Evolutionary conservation across 306 rosid species (phyloP), one percentile per base, ranked within the genome.

Genomic region (Ammopiptanthus mongolicus): DNA sequence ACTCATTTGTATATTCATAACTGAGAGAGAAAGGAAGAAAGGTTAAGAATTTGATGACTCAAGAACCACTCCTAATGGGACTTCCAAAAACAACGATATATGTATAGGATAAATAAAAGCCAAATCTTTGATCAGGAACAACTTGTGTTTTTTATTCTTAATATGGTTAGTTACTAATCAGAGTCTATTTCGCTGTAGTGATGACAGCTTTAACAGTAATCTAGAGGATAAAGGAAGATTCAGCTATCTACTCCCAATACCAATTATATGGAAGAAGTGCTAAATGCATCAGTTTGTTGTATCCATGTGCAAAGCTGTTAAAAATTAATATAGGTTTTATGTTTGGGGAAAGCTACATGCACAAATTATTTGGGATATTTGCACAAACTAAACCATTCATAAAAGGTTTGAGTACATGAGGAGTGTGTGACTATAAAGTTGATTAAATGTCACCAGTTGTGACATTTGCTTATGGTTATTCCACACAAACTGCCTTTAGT

Each of bases 61-160:
- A 83, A 84, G 47, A 78, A 17, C 83, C 95, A 91, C 97, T 87
- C 75, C 6, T 65, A 33, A 6, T 78, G 86, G 76, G 71, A 52
- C 86, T 69, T 31, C 69, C 17, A 75, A 47, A 73, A 59, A 80
- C 51, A 67, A 31, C 67, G 70, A 74, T 69, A 65, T 22, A 41
- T 57, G 60, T 57, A 58, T 46, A 67, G 79, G 67, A 41, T 39
- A 84, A 55, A 81, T 50, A 78, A 73, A 84, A 64, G 82, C 84
- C 86, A 81, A 85, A 85, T 70, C 64, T 78, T 78, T 70, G 60
- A 85, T 81, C 84, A 83, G 65, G 65, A 56, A 56, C 73, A 75
- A 67, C 82, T 78, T 55, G 50, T 75, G 71, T 22, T 59, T 75
- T 61, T 81, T 76, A 34, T 34, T 34, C 6, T 59, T 41, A 78